A percentile compares a stretch with the other conserved stretches of the same genome.
phyloP scores from a whole-genome alignment of 2,329 filamentous ascomycete species.

The Aphanocladium album region DNA sequence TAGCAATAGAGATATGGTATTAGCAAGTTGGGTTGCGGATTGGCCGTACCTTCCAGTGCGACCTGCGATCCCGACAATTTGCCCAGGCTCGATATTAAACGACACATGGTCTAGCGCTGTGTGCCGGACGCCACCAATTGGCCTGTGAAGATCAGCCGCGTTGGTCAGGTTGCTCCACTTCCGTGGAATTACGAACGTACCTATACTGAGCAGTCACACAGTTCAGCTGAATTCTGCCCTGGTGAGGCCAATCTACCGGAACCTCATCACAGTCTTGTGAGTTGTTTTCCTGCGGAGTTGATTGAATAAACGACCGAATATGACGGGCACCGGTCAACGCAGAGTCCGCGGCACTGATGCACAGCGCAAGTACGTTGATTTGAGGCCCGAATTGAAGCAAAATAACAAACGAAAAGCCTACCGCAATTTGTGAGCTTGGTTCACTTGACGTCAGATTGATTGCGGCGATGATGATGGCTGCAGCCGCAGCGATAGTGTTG shows the following conservation, averaged over 20 bases:
- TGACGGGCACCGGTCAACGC: neutral
- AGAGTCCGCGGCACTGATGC: neutral
- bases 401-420: neutral
- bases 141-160: neutral
- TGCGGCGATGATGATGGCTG: neutral
- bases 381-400: neutral
- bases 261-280: slow-evolving; percentile 14
- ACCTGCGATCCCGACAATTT: slow-evolving; percentile 30
- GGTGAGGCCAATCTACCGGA: slow-evolving; percentile 19
- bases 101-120: slow-evolving; percentile 21
- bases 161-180: no score
- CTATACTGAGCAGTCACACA: slow-evolving; percentile 14
- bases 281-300: slow-evolving; percentile 5
- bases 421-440: neutral
- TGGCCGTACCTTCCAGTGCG: slow-evolving; percentile 25
- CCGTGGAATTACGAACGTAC: slow-evolving; percentile 14
- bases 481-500: neutral
- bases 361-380: neutral
- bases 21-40: neutral
- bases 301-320: slow-evolving; percentile 5
- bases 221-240: slow-evolving; percentile 14
- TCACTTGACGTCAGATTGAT: neutral
- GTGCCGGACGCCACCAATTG: neutral
- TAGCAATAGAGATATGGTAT: neutral
- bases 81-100: slow-evolving; percentile 21